These are phyloP conservation scores for Leucocoprinus sp. DNA, from an alignment of 768 basidiomycete species.

Conservation along the genomic window DNA sequence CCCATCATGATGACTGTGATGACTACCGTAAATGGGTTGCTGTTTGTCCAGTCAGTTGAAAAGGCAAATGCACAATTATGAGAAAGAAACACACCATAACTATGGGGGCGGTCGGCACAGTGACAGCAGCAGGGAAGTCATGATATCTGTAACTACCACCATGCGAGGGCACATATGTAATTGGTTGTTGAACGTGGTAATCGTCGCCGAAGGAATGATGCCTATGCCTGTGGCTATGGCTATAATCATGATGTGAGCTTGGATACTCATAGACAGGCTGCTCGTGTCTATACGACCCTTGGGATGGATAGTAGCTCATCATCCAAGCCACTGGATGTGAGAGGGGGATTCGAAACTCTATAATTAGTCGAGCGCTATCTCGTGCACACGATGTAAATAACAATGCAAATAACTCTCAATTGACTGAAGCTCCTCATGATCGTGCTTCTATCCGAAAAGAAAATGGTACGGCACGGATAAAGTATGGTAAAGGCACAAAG, in stretches of 20 bases:
- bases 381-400: too few species aligned
- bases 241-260: not conserved
- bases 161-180: slow-evolving; percentile 6
- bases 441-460: too few species aligned
- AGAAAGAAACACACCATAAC: not conserved
- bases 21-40: slow-evolving; percentile 13
- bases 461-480: too few species aligned
- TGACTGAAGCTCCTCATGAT: too few species aligned
- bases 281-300: slow-evolving; percentile 3
- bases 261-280: slow-evolving; percentile 4
- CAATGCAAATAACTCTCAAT: too few species aligned
- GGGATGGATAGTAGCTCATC: slow-evolving; percentile 8
- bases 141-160: slow-evolving; percentile 5
- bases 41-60: not conserved
- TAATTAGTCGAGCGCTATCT: too few species aligned
- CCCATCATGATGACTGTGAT: slow-evolving; percentile 15
- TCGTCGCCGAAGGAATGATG: not conserved
- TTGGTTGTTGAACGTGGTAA: slow-evolving; percentile 1
- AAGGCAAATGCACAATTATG: not conserved
- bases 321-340: not conserved
- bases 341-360: too few species aligned
- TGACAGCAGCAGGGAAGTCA: not conserved
- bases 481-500: too few species aligned
- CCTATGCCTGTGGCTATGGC: not conserved
- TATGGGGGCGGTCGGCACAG: slow-evolving; percentile 1